Percentiles rank a stretch among this genome's conserved stretches.
phyloP scores from a whole-genome alignment of 176 grass and related monocot genomes.

The Rhipidocladum racemiflorum region DNA sequence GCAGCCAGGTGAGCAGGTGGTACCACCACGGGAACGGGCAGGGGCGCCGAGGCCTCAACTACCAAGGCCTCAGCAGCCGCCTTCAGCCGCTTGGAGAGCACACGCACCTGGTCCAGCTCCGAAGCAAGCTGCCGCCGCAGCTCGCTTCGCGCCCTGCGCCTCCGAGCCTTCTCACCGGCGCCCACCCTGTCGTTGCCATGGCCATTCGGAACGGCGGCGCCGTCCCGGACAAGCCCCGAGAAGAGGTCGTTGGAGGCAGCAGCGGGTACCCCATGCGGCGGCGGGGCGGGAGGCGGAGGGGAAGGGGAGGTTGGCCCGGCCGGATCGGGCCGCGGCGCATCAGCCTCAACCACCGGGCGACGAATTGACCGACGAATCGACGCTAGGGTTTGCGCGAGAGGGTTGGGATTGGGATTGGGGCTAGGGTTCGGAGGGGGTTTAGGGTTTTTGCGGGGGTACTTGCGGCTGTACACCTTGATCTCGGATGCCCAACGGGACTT shows the following conservation, averaged over 20 bases:
- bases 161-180: slow-evolving; percentile 27
- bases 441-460: slow-evolving; percentile 55
- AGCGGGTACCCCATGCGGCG: not conserved
- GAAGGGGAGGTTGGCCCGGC: slow-evolving; percentile 12
- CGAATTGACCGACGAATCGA: slow-evolving; percentile 32
- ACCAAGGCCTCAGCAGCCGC: slow-evolving; percentile 34
- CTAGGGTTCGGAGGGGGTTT: slow-evolving; percentile 43
- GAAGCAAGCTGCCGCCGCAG: slow-evolving; percentile 51
- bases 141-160: slow-evolving; percentile 57
- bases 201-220: slow-evolving; percentile 38
- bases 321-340: slow-evolving; percentile 8
- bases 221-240: slow-evolving; percentile 39
- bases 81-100: slow-evolving; percentile 55
- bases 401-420: slow-evolving; percentile 24
- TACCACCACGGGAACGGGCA: not conserved
- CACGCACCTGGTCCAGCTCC: slow-evolving; percentile 76
- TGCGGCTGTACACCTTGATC: slow-evolving; percentile 87
- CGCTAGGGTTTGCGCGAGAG: slow-evolving; percentile 42
- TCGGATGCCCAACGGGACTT: slow-evolving; percentile 54
- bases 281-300: not conserved
- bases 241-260: slow-evolving; percentile 29
- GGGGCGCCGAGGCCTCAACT: slow-evolving; percentile 6
- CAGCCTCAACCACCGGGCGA: slow-evolving; percentile 9
- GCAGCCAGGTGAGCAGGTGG: slow-evolving; percentile 17
- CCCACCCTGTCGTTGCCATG: slow-evolving; percentile 1